A percentile compares a stretch with the other conserved stretches of the same genome.
Evolutionary conservation across 345 rosid species (phyloP).

Genomic region (Linum trigynum): DNA sequence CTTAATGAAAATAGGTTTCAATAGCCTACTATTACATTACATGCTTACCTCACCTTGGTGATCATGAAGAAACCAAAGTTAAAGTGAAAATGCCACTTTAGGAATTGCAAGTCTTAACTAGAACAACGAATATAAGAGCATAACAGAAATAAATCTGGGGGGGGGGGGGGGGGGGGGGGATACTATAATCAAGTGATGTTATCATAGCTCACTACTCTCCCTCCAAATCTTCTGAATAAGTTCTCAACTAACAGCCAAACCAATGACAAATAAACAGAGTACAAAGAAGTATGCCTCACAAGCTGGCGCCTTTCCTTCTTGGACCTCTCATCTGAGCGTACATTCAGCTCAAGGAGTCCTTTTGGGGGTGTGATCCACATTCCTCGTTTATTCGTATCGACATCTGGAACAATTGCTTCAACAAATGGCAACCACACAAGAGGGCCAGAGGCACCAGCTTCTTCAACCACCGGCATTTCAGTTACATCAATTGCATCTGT

Average conservation of each 20-base stretch:
- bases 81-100: not conserved
- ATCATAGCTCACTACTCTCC: too few species aligned
- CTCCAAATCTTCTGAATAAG: too few species aligned
- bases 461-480: slow-evolving; percentile 29
- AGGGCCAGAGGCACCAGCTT: slow-evolving; percentile 28
- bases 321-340: slow-evolving; percentile 56
- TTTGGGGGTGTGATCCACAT: slow-evolving; percentile 78
- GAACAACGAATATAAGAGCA: not conserved
- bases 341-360: slow-evolving; percentile 77
- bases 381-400: slow-evolving; percentile 55
- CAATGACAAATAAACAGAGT: slow-evolving; percentile 20
- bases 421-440: slow-evolving; percentile 87
- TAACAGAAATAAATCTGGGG: not conserved
- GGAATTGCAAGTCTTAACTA: not conserved
- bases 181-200: not conserved
- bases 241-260: not conserved
- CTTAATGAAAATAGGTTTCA: not conserved
- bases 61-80: not conserved
- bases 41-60: not conserved
- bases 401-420: slow-evolving; percentile 76
- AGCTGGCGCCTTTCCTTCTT: slow-evolving; percentile 93
- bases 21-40: not conserved
- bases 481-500: slow-evolving; percentile 21
- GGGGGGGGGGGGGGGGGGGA: too few species aligned
- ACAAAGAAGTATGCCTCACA: slow-evolving; percentile 65